Conservation (phyloP, 2,329 filamentous ascomycete genomes). For the Colletotrichum sp. region DNA sequence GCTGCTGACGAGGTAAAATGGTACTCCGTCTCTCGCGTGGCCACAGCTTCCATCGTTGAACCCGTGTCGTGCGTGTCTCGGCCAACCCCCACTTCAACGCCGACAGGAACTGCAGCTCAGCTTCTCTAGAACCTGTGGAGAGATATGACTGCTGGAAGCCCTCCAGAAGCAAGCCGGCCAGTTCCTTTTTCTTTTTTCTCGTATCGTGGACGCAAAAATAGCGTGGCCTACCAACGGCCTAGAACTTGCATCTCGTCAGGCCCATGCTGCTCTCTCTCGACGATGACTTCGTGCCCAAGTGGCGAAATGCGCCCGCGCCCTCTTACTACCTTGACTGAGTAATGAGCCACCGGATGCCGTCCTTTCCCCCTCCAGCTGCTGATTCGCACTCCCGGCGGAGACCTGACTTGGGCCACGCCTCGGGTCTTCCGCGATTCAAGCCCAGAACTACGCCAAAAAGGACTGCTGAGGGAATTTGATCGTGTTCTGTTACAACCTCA, state of each 20-base stretch:
- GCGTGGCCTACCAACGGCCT: not conserved
- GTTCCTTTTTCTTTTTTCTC: not conserved
- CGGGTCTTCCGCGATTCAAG: not conserved
- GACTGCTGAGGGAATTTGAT: not conserved
- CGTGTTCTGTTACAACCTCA: not conserved
- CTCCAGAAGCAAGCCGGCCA: not conserved
- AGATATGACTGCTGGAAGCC: not conserved
- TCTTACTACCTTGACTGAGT: not conserved
- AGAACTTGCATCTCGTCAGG: not conserved
- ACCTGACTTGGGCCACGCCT: not conserved
- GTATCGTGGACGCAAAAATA: not conserved
- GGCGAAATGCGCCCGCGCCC: not conserved
- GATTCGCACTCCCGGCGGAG: not conserved
- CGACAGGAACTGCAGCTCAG: not conserved
- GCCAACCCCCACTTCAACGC: not conserved
- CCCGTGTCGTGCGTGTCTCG: not conserved
- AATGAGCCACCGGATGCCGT: not conserved
- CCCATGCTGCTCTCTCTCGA: not conserved
- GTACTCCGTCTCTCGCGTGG: not conserved
- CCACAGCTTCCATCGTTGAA: not conserved
- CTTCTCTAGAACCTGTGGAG: not conserved
- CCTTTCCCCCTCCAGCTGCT: not conserved
- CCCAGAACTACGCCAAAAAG: no score
- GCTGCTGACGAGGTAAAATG: not conserved
- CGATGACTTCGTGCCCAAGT: not conserved